phyloP scores from a whole-genome alignment of 305 asterid species.

The Ilex paraguariensis region DNA sequence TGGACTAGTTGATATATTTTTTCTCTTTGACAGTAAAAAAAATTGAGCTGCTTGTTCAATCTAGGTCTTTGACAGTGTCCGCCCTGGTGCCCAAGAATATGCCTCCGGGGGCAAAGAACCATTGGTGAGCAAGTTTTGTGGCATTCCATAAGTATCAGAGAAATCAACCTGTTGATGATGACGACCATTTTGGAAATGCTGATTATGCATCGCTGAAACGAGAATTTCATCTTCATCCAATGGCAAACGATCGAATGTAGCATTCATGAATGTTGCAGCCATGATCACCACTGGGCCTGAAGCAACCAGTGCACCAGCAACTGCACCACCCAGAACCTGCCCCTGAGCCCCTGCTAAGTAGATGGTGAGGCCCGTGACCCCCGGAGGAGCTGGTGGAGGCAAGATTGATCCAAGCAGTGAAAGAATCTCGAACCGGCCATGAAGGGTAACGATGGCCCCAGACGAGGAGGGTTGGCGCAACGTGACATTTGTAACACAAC shows the following conservation, averaged over 20 bases:
- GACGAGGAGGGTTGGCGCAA: slow-evolving; percentile 66
- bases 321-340: slow-evolving; percentile 79
- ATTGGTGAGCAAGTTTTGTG: slow-evolving; percentile 51
- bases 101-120: slow-evolving; percentile 40
- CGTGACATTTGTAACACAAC: slow-evolving; percentile 70
- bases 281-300: slow-evolving; percentile 87
- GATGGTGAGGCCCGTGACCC: slow-evolving; percentile 64
- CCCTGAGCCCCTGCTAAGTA: slow-evolving; percentile 77
- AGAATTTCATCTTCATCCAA: slow-evolving; percentile 43
- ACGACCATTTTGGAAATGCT: slow-evolving; percentile 37
- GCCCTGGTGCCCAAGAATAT: slow-evolving; percentile 49
- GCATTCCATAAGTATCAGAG: slow-evolving; percentile 46
- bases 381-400: slow-evolving; percentile 87
- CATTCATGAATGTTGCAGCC: slow-evolving; percentile 88
- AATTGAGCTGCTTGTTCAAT: not conserved
- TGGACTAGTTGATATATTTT: no score
- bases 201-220: slow-evolving; percentile 25
- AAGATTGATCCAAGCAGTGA: slow-evolving; percentile 69
- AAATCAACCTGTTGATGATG: slow-evolving; percentile 38
- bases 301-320: slow-evolving; percentile 68
- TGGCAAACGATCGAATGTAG: slow-evolving; percentile 71
- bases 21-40: no score
- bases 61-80: slow-evolving; percentile 34
- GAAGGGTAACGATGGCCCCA: slow-evolving; percentile 66
- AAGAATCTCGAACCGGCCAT: slow-evolving; percentile 70